Conservation (phyloP, 2,329 filamentous ascomycete genomes). For the Bipolaris gigantea region DNA sequence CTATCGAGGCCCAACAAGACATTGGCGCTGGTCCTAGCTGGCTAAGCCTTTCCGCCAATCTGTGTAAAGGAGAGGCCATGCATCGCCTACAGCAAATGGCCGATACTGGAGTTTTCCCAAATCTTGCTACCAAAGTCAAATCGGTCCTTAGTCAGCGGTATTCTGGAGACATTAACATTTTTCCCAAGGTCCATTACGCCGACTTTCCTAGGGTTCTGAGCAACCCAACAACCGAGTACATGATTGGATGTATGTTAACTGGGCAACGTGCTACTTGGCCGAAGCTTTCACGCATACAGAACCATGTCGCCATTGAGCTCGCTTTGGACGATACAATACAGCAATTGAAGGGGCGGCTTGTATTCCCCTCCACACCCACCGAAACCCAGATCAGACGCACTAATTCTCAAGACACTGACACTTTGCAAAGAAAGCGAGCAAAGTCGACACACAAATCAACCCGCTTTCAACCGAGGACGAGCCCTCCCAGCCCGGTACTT, state of each 20-base stretch:
- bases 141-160: constrained; percentile 89
- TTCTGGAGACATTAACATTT: constrained; percentile 91
- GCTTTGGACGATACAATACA: constrained; percentile 78
- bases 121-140: constrained; percentile 72
- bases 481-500: constrained; percentile 24
- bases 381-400: constrained; percentile 33
- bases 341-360: constrained; percentile 66
- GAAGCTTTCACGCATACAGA: constrained; percentile 79
- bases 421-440: constrained; percentile 13
- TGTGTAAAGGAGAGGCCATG: constrained; percentile 78
- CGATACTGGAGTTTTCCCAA: constrained; percentile 79
- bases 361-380: constrained; percentile 68
- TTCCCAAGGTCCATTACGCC: constrained; percentile 74
- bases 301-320: constrained; percentile 85
- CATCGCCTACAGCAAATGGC: constrained; percentile 79
- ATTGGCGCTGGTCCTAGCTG: constrained; percentile 56
- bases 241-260: constrained; percentile 73
- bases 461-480: constrained; percentile 24
- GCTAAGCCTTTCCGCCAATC: constrained; percentile 67
- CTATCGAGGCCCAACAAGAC: constrained; percentile 37
- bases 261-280: constrained; percentile 93
- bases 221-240: constrained; percentile 85
- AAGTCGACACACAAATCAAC: constrained; percentile 27
- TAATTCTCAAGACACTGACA: constrained; percentile 30
- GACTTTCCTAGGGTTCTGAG: constrained; percentile 76